A percentile compares a stretch with the other conserved stretches of the same genome.
phyloP scores from a whole-genome alignment of 257 asterid species.

The Lavandula angustifolia region DNA sequence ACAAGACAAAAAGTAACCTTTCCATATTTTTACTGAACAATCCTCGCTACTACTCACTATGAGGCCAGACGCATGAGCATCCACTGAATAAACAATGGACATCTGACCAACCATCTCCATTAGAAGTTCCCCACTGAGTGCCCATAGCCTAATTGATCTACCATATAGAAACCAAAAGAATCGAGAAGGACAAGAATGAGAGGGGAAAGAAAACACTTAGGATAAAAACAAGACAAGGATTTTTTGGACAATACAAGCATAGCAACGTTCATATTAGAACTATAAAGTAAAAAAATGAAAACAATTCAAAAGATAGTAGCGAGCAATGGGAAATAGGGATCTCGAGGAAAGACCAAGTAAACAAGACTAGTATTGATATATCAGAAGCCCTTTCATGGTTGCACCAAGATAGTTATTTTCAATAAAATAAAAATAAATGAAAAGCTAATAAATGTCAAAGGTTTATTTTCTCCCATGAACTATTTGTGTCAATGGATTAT shows the following conservation, averaged over 20 bases:
- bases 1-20: slow-evolving; percentile 50
- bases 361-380: not conserved
- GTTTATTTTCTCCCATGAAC: too few relatives aligned
- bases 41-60: slow-evolving; percentile 97
- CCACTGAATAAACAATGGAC: slow-evolving; percentile 88
- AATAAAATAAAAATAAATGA: too few relatives aligned
- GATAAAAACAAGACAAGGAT: slow-evolving; percentile 8
- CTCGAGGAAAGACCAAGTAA: slow-evolving; percentile 16
- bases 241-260: slow-evolving; percentile 7
- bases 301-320: slow-evolving; percentile 9
- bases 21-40: slow-evolving; percentile 90
- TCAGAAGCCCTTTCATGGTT: not conserved
- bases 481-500: too few relatives aligned
- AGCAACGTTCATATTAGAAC: slow-evolving; percentile 2
- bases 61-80: slow-evolving; percentile 87
- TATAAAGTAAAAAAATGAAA: slow-evolving; percentile 13
- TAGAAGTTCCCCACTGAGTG: slow-evolving; percentile 75
- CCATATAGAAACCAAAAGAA: slow-evolving; percentile 33
- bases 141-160: slow-evolving; percentile 93
- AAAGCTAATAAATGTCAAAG: too few relatives aligned
- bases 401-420: not conserved
- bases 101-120: slow-evolving; percentile 98
- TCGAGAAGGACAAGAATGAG: slow-evolving; percentile 26
- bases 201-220: not conserved
- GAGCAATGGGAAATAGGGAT: slow-evolving; percentile 10